Evolutionary conservation across 331 rosid species (phyloP), one percentile per base, ranked within the genome.

Genomic region (Telfairia occidentalis): DNA sequence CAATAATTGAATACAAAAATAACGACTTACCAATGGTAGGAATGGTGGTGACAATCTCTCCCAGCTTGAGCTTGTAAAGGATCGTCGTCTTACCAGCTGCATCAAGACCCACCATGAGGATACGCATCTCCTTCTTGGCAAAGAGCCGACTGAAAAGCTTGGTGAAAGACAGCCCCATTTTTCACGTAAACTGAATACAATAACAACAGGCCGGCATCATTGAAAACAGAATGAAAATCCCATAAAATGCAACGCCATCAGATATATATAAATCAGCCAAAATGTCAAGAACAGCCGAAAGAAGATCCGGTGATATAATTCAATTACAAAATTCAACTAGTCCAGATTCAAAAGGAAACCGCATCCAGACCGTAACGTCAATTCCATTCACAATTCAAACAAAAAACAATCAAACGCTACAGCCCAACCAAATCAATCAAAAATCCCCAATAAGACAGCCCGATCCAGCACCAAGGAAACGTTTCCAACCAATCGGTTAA

Each of bases 11-110:
- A 16, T 4, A 34, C 4, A 21, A 45, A 63, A 0, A 59, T 19
- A 50, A 15, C 45, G 30, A 73, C 82, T 49, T 79, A 92, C 97
- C 97, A 42, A 92, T 92, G 83, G 97, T 92, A 48, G 97, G 97
- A 85, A 92, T 92, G 83, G 97, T 92, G 83, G 97, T 92, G 80
- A 92, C 97, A 24, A 92, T 92, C 83, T 92, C 97, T 50, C 97
- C 97, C 58, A 92, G 90, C 89, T 92, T 92, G 89, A 92, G 96
- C 85, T 92, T 92, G 84, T 92, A 92, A 16, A 92, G 90, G 74
- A 92, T 92, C 84, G 97, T 92, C 43, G 97, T 92, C 88, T 92
- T 92, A 92, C 97, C 97, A 54, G 97, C 97, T 6, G 97, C 97
- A 84, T 92, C 97, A 37, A 92, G 97, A 79, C 97, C 97, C 34